These are phyloP conservation scores for Globisporangium orthogonon DNA, from an alignment of 352 stramenopile genomes.

Conservation along the genomic window DNA sequence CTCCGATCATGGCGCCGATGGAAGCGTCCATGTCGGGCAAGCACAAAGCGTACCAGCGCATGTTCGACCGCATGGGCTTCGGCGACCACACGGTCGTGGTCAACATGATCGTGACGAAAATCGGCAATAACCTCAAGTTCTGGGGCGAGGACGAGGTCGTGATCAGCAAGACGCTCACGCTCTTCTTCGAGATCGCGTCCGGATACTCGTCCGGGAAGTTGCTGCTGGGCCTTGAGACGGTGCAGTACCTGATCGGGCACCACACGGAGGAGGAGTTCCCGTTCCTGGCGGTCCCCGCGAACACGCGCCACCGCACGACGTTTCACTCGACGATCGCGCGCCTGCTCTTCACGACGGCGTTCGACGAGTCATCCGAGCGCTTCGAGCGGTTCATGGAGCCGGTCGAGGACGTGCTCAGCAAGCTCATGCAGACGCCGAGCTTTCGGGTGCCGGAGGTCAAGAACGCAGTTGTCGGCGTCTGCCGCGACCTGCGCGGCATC, in stretches of 20 bases:
- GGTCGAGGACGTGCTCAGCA: constrained; percentile 76
- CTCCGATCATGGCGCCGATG: constrained; percentile 76
- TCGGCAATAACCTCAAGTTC: constrained; percentile 99
- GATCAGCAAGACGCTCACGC: constrained; percentile 92
- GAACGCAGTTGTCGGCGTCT: constrained; percentile 93
- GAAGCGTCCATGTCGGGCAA: constrained; percentile 84
- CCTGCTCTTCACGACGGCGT: constrained; percentile 93
- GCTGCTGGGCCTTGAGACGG: constrained; percentile 95
- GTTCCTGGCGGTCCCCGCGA: constrained; percentile 92
- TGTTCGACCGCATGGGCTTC: constrained; percentile 97
- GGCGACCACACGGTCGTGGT: constrained; percentile 96
- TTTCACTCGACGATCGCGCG: constrained; percentile 97
- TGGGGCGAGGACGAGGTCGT: constrained; percentile 96
- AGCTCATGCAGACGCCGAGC: constrained; percentile 71
- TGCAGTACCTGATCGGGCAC: constrained; percentile 95
- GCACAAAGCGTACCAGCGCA: constrained; percentile 94
- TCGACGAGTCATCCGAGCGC: constrained; percentile 90
- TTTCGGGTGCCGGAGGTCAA: constrained; percentile 73
- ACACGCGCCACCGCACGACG: constrained; percentile 94
- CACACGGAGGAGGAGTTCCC: constrained; percentile 97
- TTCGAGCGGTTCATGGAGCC: constrained; percentile 98
- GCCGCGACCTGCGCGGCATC: constrained; percentile 94
- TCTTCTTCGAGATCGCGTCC: constrained; percentile 97
- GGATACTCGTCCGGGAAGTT: constrained; percentile 96
- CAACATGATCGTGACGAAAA: constrained; percentile 98